Conservation (phyloP, 2,329 filamentous ascomycete species). For the Lasiodiplodia citricola region DNA sequence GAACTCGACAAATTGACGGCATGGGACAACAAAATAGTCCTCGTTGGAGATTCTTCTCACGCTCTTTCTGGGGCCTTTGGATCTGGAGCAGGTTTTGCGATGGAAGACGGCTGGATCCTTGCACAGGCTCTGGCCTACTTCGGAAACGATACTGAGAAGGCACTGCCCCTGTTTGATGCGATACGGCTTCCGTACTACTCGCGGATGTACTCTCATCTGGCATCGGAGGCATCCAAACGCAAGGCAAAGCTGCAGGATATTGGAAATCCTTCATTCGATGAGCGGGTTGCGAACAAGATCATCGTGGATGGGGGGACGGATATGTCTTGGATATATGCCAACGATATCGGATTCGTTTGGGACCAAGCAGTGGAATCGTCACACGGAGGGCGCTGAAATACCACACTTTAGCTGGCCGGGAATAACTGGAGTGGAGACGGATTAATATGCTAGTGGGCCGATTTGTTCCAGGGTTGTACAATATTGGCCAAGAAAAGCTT, state of each 20-base stretch:
- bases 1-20: conserved; percentile 48
- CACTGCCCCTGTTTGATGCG: conserved; percentile 46
- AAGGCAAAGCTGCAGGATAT: conserved; percentile 28
- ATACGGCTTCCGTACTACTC: conserved; percentile 50
- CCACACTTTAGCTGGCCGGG: no score
- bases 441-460: no score
- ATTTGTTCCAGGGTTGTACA: no score
- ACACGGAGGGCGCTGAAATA: neutral
- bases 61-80: conserved; percentile 57
- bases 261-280: conserved; percentile 34
- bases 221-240: conserved; percentile 25
- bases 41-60: conserved; percentile 63
- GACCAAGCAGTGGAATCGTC: conserved; percentile 23
- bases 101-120: conserved; percentile 55
- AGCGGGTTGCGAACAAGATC: conserved; percentile 37
- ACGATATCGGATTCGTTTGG: conserved; percentile 49
- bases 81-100: conserved; percentile 52
- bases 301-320: conserved; percentile 40
- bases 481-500: no score
- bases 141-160: conserved; percentile 32
- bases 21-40: conserved; percentile 52
- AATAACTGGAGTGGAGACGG: no score
- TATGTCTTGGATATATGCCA: conserved; percentile 50
- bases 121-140: conserved; percentile 39
- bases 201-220: conserved; percentile 47